These are phyloP conservation scores for Pelargonium myrrhifolium DNA, from an alignment of 441 rosid species.

Conservation along the genomic window DNA sequence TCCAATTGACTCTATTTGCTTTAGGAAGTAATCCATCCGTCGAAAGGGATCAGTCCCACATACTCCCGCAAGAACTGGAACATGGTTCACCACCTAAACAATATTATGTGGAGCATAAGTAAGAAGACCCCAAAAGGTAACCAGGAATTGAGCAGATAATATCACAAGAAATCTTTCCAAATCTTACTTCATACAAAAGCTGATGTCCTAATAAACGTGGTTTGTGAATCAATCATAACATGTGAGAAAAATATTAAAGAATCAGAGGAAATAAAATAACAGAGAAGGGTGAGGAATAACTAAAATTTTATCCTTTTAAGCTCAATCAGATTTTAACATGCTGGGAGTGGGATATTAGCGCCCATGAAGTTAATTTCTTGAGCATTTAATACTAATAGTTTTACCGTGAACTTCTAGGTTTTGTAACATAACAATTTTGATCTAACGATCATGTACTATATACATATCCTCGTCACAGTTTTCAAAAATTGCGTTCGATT, in stretches of 20 bases:
- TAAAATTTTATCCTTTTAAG: neutral
- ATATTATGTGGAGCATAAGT: neutral
- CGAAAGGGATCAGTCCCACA: conserved; percentile 96
- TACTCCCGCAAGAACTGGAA: conserved; percentile 92
- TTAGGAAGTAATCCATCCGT: conserved; percentile 69
- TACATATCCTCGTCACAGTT: neutral
- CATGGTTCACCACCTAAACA: conserved; percentile 61
- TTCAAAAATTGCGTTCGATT: neutral
- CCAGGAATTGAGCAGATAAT: neutral
- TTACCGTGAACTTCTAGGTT: neutral
- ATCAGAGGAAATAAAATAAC: neutral
- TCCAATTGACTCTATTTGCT: conserved; percentile 79
- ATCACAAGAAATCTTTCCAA: neutral
- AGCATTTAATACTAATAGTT: neutral
- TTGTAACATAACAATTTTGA: neutral
- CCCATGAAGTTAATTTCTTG: neutral
- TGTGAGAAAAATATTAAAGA: neutral
- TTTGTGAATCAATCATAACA: neutral
- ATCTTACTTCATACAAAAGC: neutral
- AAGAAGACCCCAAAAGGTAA: conserved; percentile 5
- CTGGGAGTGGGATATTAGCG: neutral
- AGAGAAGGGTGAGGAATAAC: neutral
- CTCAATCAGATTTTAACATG: neutral
- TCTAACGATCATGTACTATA: neutral
- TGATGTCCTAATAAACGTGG: neutral